Base-by-base conservation (phyloP, 2,329 filamentous ascomycete species). In the Bertia moriformis region DNA sequence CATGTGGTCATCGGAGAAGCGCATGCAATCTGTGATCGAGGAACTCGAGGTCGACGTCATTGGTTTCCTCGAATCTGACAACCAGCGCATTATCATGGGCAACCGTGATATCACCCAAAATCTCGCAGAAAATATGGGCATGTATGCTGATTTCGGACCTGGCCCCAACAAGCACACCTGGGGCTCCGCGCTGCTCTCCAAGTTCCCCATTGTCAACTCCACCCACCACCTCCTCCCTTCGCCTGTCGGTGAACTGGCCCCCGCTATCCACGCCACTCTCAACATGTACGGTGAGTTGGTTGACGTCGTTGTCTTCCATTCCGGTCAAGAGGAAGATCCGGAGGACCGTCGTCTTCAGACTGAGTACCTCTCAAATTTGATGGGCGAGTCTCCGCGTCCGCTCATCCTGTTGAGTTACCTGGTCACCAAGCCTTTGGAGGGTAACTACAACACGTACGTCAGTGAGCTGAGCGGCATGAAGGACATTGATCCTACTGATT, bases 81-180 rank as follows among this genome's bases (percentile, higher is more conserved):
- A 85, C 24, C 91, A 98, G 62, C 84, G 89, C 48, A 94, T 98
- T 62, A 98, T 98, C 66, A 98, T 96, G 91, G 91, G 91, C 52
- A 98, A 96, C 62, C 83, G 91, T 47, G 91, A 98, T 56, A 83
- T 85, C 5, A 95, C 91, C 1, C 91, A 96, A 55, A 93, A 85
- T 60, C 72, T 98, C 5, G 88, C 91, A 15, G 89, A 96, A 56
- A 88, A 98, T 48, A 71, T 98, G 10, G 91, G 91, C 49, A 98
- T 98, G 91, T 98, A 95, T 53, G 88, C 93, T 38, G 91, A 98
- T 63, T 95, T 87, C 52, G 91, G 91, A 40, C 91, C 91, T 19
- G 91, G 91, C 2, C 91, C 91, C 4, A 94, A 98, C 71, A 98
- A 96, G 64, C 91, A 98, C 63, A 98, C 91, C 0, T 98, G 91